Evolutionary conservation across 495 filamentous ascomycete species (phyloP).

Genomic region (Beverwykella pulmonaria): DNA sequence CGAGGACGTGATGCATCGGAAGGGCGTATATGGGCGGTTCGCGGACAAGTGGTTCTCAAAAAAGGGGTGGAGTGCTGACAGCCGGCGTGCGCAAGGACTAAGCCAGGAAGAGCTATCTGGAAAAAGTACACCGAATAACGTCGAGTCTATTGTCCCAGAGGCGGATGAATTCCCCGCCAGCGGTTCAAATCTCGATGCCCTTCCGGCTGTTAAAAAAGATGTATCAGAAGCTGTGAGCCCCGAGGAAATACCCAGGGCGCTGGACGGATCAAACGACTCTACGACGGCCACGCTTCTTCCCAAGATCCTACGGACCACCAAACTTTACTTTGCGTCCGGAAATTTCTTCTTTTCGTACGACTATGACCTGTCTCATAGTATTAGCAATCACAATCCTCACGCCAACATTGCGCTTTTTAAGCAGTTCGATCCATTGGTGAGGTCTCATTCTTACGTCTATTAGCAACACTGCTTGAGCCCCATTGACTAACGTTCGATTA

Average conservation of each 20-base stretch:
- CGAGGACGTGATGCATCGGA: constrained; percentile 79
- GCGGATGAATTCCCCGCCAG: constrained; percentile 18
- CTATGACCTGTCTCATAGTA: constrained; percentile 75
- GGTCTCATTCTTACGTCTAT: no score
- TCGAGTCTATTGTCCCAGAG: constrained; percentile 18
- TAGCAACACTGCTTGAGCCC: neutral
- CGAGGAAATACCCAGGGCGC: constrained; percentile 41
- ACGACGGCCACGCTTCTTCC: constrained; percentile 64
- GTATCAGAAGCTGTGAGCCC: constrained; percentile 23
- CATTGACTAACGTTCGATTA: constrained; percentile 36
- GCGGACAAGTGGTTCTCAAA: constrained; percentile 87
- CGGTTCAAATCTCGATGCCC: constrained; percentile 7
- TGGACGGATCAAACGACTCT: constrained; percentile 42
- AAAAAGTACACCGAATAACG: constrained; percentile 23
- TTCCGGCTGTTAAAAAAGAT: constrained; percentile 25
- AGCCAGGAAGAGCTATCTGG: constrained; percentile 46
- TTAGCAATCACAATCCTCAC: constrained; percentile 52
- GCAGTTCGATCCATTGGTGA: constrained; percentile 71
- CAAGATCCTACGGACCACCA: constrained; percentile 80
- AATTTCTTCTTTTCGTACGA: constrained; percentile 96
- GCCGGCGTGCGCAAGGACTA: constrained; percentile 60
- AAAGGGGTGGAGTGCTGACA: constrained; percentile 70
- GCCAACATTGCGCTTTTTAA: constrained; percentile 64
- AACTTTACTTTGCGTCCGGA: constrained; percentile 71
- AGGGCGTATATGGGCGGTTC: constrained; percentile 81